Base-by-base conservation (phyloP, 441 rosid species). In the Pelargonium cotyledonis region DNA sequence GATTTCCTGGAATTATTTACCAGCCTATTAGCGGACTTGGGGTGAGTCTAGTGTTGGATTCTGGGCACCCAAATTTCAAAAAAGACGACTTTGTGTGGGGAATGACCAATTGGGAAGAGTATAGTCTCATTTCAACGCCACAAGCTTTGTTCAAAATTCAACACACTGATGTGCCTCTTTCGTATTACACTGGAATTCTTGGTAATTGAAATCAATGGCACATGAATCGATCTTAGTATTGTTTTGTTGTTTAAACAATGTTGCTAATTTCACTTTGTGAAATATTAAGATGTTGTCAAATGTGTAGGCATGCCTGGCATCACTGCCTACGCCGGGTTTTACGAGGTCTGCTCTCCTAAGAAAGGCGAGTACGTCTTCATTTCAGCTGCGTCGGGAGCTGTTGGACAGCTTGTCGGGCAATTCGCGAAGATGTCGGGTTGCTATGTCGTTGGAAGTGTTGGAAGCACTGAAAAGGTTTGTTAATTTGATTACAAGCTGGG, bases 371-470 rank as follows among this genome's bases (percentile, higher is more conserved):
- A 15, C 6, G 60, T 53, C 21, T 53, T 53, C 60, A 15, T 53
- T 15, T 53, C 60, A 4, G 60, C 60, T 6, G 60, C 60, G 6
- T 14, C 60, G 4, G 60, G 60, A 5, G 60, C 60, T 15, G 60
- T 53, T 53, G 87, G 85, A 43, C 85, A 81, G 71, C 78, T 85
- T 18, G 84, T 83, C 3, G 86, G 89, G 26, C 86, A 85, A 12
- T 79, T 81, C 46, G 80, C 85, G 5, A 85, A 85, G 75, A 7
- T 71, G 69, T 11, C 55, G 2, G 60, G 60, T 15, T 53, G 60
- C 60, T 53, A 15, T 53, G 60, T 53, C 7, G 60, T 53, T 3
- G 60, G 60, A 53, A 53, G 60, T 5, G 60, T 9, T 53, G 60
- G 60, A 53, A 53, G 21, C 60, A 4, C 9, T 0, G 21, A 53